Conservation (phyloP, 2,329 filamentous ascomycete genomes). For the Didymella arachidicola region DNA sequence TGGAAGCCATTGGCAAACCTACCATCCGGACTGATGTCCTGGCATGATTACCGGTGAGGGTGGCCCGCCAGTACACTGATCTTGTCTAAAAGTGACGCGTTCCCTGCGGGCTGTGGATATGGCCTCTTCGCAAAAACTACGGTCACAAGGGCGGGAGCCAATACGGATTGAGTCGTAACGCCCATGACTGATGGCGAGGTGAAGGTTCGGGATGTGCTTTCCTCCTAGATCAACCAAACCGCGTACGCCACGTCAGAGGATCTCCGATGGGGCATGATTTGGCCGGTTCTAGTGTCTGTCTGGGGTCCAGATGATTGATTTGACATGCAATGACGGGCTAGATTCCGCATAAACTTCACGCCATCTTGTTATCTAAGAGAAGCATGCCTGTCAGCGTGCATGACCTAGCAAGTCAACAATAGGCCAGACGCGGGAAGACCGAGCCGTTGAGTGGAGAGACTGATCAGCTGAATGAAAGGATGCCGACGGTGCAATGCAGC, state of each 20-base stretch:
- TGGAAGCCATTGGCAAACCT: slow-evolving; percentile 27
- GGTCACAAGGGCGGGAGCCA: slow-evolving; percentile 38
- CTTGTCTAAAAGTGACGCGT: slow-evolving; percentile 46
- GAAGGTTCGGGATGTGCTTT: slow-evolving; percentile 49
- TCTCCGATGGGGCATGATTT: slow-evolving; percentile 59
- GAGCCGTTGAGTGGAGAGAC: slow-evolving; percentile 50
- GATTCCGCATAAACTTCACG: slow-evolving; percentile 54
- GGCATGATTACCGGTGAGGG: slow-evolving; percentile 47
- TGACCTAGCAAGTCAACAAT: slow-evolving; percentile 51
- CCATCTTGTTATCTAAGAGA: slow-evolving; percentile 53
- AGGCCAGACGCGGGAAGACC: slow-evolving; percentile 50
- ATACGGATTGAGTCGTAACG: slow-evolving; percentile 43
- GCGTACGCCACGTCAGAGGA: slow-evolving; percentile 61
- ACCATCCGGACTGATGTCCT: slow-evolving; percentile 35
- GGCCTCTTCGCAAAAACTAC: slow-evolving; percentile 39
- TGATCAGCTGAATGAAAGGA: slow-evolving; percentile 51
- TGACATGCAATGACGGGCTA: slow-evolving; percentile 55
- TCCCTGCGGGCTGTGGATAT: slow-evolving; percentile 39
- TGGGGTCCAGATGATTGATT: slow-evolving; percentile 54
- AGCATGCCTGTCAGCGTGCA: slow-evolving; percentile 54
- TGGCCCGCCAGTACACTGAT: slow-evolving; percentile 41
- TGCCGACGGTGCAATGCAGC: slow-evolving; percentile 47
- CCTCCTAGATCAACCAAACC: slow-evolving; percentile 54
- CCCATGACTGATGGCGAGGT: slow-evolving; percentile 51
- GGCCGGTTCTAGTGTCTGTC: slow-evolving; percentile 57